Base-by-base conservation (phyloP, 1,139 yeast species). In the Zygosaccharomyces sapae region DNA sequence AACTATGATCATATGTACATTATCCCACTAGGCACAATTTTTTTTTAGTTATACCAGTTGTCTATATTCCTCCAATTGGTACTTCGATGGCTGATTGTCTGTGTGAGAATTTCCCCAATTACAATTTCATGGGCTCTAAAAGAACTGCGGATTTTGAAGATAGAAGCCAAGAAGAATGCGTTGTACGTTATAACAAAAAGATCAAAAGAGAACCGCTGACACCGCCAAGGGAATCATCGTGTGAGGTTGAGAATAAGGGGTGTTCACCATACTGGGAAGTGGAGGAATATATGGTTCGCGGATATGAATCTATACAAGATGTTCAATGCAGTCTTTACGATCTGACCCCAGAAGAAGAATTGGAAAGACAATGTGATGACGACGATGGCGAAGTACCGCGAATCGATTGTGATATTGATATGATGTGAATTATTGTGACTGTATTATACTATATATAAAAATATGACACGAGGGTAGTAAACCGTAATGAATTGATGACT, bases 231-330 rank as follows among this genome's bases (percentile, higher is more conserved):
- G 40, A 37, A 7, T 37, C n/a, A 19, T 27, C 27, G 27, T 24
- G n/a, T 27, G 31, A 27, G n/a, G 18, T 22, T 37, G 33, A 25
- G n/a, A n/a, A 8, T 24, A 10, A 37, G n/a, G 10, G 30, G 3
- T 33, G 47, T 22, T 49, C 52, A 13, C 56, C 58, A 12, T 53
- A 58, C 30, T 52, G 56, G 7, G 62, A 58, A 38, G 51, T 55
- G 4, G 61, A 58, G 44, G 60, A 55, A 18, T 58, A 58, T 39
- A 58, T 57, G 60, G 38, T 52, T 9, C 53, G 48, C 34, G 61
- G 62, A 4, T 58, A 58, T 41, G 49, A 45, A 37, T 38, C 43
- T 18, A 42, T 41, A 16, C 46, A 45, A 37, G 35, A 48, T 20
- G 44, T 49, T 33, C 55, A 53, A 41, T 51, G 51, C 40, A 47